Evolutionary conservation across 2,329 filamentous ascomycete genomes (phyloP), one percentile per base, ranked within the genome.

Genomic region (Aspergillus alliaceus): DNA sequence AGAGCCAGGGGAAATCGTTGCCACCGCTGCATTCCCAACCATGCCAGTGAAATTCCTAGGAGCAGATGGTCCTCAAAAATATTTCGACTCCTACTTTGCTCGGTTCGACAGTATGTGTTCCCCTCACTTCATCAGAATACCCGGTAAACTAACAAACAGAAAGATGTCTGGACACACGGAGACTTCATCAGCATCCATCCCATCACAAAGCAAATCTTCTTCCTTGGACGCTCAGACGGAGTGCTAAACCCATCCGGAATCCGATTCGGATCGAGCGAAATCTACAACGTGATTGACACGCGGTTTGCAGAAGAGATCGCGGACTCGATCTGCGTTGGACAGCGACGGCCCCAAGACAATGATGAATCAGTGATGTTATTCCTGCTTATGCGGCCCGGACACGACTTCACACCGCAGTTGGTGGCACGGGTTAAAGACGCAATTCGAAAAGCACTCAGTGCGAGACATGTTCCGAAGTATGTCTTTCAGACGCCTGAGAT

Each of bases 401-500:
- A 80, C 31, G 73, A 67, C 22, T 86, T 91, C 61, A 83, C 82
- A 6, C 61, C 73, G 53, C 54, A 73, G 25, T 69, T 93, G 50
- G 84, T 87, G 0, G 71, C 71, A 1, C 79, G 81, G 9, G 77
- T 95, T 0, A 89, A 87, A 71, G 77, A 79, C 14, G 84, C 83
- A 11, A 91, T 96, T 67, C 80, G 79, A 4, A 81, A 77, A 62
- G 87, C 89, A 62, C 75, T 88, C 67, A 90, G 87, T 40, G 86
- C 87, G 70, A 78, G 90, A 53, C 91, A 93, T 75, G 88, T 93
- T 14, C 91, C 91, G 1, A 87, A 80, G 69, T 91, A 87, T 70
- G 81, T 95, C 20, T 93, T 93, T 70, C 86, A 91, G 76, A 90
- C 89, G 6, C 87, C 86, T 18, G 90, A 90, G 64, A 92, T 95